Evolutionary conservation across 2,329 filamentous ascomycete genomes (phyloP), one percentile per base, ranked within the genome.

Genomic region (Neofusicoccum laricinum): DNA sequence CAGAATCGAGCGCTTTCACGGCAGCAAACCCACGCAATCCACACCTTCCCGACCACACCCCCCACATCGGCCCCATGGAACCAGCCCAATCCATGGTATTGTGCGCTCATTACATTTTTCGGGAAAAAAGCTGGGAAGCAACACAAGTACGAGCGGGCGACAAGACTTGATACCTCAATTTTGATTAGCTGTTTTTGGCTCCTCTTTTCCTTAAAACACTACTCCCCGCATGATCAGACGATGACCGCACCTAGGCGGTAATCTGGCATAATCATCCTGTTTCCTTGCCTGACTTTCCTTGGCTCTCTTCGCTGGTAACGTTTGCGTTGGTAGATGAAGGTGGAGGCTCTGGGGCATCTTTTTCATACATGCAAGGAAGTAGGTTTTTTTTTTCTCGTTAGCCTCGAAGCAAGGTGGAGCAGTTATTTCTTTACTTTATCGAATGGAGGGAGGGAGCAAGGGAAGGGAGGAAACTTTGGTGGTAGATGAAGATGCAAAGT

Each of bases 161-260:
- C 55, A 32, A 32, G 21, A 21, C 41, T 45, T 59, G 55, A 59
- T 59, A 59, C 55, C 55, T 59, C 55, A 21, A 46, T 46, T 59
- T 46, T 59, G 21, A 46, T 30, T 36, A 17, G 32, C 30, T 21
- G 34, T 30, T 58, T 58, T 58, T 43, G 46, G 46, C 17, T 21
- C 8, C 25, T 11, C 15, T 46, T 59, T 58, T 59, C n/a, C 38
- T 46, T 17, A 46, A 15, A 15, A 15, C 19, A 45, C 21, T 41
- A 8, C 15, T n/a, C 36, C 36, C 19, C 36, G 51, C 19, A 58
- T n/a, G 53, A 58, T n/a, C 25, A 15, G 15, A 45, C 17, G 25
- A 59, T 40, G 30, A 25, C 55, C 41, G 40, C 43, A 46, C 41
- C 11, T 43, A 43, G 40, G 40, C 40, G 40, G 40, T 43, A 43